phyloP scores from a whole-genome alignment of 78 protist species.

The Bodo saltans region DNA sequence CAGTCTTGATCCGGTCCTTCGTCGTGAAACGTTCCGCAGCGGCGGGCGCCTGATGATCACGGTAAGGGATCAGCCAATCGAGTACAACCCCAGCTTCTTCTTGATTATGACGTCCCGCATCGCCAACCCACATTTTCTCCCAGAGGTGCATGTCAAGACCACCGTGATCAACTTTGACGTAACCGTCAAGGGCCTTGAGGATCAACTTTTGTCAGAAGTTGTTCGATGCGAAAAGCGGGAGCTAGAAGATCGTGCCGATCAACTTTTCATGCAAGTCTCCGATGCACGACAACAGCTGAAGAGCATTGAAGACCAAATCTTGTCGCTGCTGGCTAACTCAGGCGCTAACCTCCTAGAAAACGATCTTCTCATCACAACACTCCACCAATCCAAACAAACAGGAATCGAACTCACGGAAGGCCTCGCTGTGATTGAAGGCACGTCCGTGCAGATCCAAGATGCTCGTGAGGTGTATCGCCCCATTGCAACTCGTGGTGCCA shows the following conservation, averaged over 20 bases:
- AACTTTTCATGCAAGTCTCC: constrained; percentile 43
- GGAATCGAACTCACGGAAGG: not conserved
- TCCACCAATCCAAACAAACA: constrained; percentile 54
- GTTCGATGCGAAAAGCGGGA: constrained; percentile 68
- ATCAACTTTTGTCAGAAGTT: constrained; percentile 59
- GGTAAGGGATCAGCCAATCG: constrained; percentile 15
- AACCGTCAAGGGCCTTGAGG: constrained; percentile 47
- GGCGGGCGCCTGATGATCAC: not conserved
- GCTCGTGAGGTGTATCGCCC: constrained; percentile 80
- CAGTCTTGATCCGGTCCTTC: constrained; percentile 51
- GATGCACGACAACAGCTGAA: constrained; percentile 37
- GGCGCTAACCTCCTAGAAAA: constrained; percentile 68
- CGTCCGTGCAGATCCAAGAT: constrained; percentile 45
- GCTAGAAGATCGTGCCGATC: constrained; percentile 61
- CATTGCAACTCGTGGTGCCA: constrained; percentile 74
- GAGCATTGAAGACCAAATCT: constrained; percentile 62
- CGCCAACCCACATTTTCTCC: constrained; percentile 55
- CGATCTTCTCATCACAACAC: constrained; percentile 56
- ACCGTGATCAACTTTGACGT: constrained; percentile 56
- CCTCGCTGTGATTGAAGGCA: constrained; percentile 26
- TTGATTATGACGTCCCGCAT: constrained; percentile 68
- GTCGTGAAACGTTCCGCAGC: constrained; percentile 4
- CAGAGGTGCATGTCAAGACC: constrained; percentile 43
- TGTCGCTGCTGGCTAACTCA: constrained; percentile 49
- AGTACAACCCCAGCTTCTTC: constrained; percentile 45